Base-by-base conservation (phyloP, 2,329 filamentous ascomycete species). In the Neonectria punicea region DNA sequence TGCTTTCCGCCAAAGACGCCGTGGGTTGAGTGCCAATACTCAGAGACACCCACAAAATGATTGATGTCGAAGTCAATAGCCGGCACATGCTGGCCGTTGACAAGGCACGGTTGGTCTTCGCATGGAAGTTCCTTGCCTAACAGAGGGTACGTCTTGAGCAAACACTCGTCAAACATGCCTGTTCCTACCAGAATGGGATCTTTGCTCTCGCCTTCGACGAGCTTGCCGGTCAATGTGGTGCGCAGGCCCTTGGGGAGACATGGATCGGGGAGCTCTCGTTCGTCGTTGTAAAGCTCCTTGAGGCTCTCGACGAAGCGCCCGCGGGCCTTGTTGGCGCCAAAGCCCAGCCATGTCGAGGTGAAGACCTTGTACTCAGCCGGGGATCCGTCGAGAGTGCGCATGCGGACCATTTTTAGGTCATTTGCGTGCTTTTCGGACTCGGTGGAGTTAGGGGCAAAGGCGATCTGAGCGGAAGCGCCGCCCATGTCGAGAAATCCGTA, bases 401-500 rank as follows among this genome's bases (percentile, higher is more conserved):
- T 83, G 53, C 96, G 90, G 63, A 99, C 81, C 14, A 98, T 79
- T 69, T 94, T 97, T 60, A 99, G 82, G 76, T 98, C 94, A 67
- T 98, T 87, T 0, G 93, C 91, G 77, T 99, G 97, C 75, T 94
- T 96, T 74, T 90, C 87, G 1, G 94, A 90, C 78, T 99, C 96
- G 1, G 96, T 98, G 4, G 87, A 82, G 79, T 99, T 99, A 1
- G 96, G 96, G 2, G 94, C 95, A 79, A 99, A 99, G 0, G 97
- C 96, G 75, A 99, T 98, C 80, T 99, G 96, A 16, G 96, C 95
- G 0, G 95, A 98, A 28, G 96, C 96, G 56, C 96, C 96, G 54
- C 96, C 96, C 97, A 99, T 99, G 77, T 99, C 96, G 66, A 99
- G 83, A 75, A 99, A 99, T 0, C 96, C 96, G 78, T 98, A 99